Conservation (phyloP, 179 eudicot genomes). For the Sideroxylon spinosum region DNA sequence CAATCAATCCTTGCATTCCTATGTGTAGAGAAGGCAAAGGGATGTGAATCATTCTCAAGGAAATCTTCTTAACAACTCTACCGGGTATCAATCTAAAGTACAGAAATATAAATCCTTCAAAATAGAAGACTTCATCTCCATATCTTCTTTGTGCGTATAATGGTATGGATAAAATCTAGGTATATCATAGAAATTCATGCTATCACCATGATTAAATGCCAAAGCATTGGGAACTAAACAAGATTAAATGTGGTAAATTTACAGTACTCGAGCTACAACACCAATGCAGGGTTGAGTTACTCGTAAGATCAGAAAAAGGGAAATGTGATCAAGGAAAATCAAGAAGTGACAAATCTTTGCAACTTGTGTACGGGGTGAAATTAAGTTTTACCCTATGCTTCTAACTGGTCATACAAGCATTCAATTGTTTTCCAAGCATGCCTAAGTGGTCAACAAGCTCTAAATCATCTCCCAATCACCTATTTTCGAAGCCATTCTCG, state of each 20-base stretch:
- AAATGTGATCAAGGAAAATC: slow-evolving; percentile 12
- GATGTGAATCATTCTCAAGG: too few relatives aligned
- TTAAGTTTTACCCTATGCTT: not conserved
- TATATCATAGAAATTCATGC: too few relatives aligned
- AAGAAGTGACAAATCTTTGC: slow-evolving; percentile 22
- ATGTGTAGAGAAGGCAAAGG: too few relatives aligned
- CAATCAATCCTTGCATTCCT: too few relatives aligned
- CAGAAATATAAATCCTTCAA: too few relatives aligned
- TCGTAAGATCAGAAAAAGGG: slow-evolving; percentile 16
- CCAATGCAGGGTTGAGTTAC: slow-evolving; percentile 24
- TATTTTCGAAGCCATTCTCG: slow-evolving; percentile 33
- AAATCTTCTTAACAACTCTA: too few relatives aligned
- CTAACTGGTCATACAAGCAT: slow-evolving; percentile 15
- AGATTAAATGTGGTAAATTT: slow-evolving; percentile 24
- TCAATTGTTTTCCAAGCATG: not conserved
- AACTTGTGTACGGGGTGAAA: slow-evolving; percentile 22
- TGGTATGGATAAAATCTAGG: too few relatives aligned
- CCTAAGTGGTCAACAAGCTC: too few relatives aligned
- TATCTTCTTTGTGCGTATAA: too few relatives aligned
- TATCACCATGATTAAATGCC: too few relatives aligned
- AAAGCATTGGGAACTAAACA: not conserved
- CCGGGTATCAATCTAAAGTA: too few relatives aligned
- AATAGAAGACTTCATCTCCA: not conserved
- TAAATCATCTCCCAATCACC: not conserved
- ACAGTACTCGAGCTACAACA: slow-evolving; percentile 23